A percentile compares a stretch with the other conserved stretches of the same genome.
phyloP scores from a whole-genome alignment of 371 early-diverging fungal genomes.

The Encephalitozoon hellem region DNA sequence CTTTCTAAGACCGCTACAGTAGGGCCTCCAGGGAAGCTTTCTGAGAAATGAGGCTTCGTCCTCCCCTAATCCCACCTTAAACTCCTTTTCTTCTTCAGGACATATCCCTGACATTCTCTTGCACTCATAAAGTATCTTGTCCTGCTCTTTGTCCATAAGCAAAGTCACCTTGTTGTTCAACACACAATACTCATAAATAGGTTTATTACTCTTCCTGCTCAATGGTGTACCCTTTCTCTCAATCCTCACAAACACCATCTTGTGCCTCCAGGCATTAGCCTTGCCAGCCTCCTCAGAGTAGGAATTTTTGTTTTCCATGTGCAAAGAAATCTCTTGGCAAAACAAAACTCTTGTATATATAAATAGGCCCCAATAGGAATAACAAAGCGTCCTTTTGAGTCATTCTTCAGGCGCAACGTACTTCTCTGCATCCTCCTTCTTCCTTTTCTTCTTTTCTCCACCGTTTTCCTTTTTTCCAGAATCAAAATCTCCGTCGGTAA shows the following conservation, averaged over 20 bases:
- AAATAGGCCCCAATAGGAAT: neutral
- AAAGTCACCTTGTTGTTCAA: neutral
- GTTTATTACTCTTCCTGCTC: neutral
- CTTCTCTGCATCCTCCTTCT: neutral
- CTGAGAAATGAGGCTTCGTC: neutral
- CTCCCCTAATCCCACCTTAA: neutral
- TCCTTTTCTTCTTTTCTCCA: neutral
- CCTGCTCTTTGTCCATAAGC: neutral
- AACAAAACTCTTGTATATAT: neutral
- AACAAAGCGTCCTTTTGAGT: neutral
- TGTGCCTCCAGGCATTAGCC: neutral
- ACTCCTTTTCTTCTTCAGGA: neutral
- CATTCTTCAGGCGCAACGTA: neutral
- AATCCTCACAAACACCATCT: neutral
- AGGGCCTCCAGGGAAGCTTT: neutral
- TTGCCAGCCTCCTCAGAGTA: neutral
- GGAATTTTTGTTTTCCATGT: neutral
- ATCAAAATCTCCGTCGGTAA: neutral
- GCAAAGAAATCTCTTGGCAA: neutral
- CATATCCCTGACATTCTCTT: neutral
- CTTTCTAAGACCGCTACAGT: neutral
- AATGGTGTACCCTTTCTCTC: neutral
- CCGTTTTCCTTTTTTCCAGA: constrained; percentile 3
- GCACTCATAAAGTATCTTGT: neutral
- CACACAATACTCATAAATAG: neutral